These are phyloP conservation scores for Miscanthus sacchariflorus DNA, from an alignment of 202 grass and related monocot genomes.

Conservation along the genomic window DNA sequence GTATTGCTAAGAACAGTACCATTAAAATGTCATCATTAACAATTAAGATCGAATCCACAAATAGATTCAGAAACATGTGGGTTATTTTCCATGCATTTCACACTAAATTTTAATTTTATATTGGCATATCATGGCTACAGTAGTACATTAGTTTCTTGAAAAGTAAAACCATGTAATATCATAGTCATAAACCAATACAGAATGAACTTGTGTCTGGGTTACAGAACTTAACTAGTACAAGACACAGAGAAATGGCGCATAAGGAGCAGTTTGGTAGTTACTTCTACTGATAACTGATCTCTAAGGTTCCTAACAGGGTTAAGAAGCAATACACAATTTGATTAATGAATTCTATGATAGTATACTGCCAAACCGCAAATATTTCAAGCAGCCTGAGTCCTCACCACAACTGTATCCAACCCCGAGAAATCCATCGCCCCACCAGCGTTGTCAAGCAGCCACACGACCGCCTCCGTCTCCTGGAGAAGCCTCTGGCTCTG, in stretches of 20 bases:
- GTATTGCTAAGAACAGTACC: not conserved
- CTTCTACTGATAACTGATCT: not conserved
- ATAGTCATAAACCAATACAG: not conserved
- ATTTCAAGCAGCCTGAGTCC: not conserved
- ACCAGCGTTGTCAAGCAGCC: conserved; percentile 58
- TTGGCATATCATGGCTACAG: not conserved
- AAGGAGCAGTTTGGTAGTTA: not conserved
- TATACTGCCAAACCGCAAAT: not conserved
- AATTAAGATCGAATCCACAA: conserved; percentile 5
- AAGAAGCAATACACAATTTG: not conserved
- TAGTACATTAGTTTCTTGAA: not conserved
- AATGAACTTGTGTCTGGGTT: not conserved
- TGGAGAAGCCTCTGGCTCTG: conserved; percentile 64
- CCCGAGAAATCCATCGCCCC: conserved; percentile 67
- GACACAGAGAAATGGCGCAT: not conserved
- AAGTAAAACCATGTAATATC: not conserved
- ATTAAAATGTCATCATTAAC: not conserved
- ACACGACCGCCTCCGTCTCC: conserved; percentile 69
- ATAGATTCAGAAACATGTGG: conserved; percentile 4
- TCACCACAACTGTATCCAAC: conserved; percentile 67
- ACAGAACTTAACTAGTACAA: conserved; percentile 15
- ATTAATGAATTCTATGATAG: not conserved
- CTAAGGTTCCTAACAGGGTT: not conserved
- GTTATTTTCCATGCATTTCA: conserved; percentile 7
- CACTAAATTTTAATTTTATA: not conserved